phyloP scores from a whole-genome alignment of 176 grass and related monocot species.

The Olyra latifolia region DNA sequence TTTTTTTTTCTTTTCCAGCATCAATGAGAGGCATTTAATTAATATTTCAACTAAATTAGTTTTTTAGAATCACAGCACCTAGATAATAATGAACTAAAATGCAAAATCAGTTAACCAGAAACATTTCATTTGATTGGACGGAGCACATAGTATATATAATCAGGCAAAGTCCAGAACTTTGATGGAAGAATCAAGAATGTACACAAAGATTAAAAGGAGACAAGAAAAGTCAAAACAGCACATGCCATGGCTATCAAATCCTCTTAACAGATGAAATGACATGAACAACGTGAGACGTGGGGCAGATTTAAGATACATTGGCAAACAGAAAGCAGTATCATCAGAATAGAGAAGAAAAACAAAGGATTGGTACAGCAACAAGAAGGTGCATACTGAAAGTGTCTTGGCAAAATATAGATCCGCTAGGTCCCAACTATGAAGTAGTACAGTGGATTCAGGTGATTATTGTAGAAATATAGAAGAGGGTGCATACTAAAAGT shows the following conservation, averaged over 20 bases:
- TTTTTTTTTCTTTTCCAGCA: not conserved
- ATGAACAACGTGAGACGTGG: not conserved
- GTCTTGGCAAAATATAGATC: not conserved
- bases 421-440: not conserved
- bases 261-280: not conserved
- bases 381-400: not conserved
- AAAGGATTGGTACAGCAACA: not conserved
- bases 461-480: too few relatives aligned
- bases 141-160: not conserved
- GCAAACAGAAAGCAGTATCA: not conserved
- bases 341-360: not conserved
- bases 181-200: not conserved
- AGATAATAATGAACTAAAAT: not conserved
- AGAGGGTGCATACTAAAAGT: not conserved
- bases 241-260: not conserved
- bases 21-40: constrained; percentile 1
- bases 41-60: not conserved
- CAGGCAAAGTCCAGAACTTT: not conserved
- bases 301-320: not conserved
- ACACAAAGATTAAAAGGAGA: not conserved
- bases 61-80: not conserved
- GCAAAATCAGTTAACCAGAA: not conserved
- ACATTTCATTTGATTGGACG: not conserved
- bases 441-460: not conserved
- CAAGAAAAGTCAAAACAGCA: not conserved